Percentiles rank a stretch among this genome's conserved stretches.
phyloP scores from a whole-genome alignment of 2,329 filamentous ascomycete genomes.

The Ophiosphaerella narmari region DNA sequence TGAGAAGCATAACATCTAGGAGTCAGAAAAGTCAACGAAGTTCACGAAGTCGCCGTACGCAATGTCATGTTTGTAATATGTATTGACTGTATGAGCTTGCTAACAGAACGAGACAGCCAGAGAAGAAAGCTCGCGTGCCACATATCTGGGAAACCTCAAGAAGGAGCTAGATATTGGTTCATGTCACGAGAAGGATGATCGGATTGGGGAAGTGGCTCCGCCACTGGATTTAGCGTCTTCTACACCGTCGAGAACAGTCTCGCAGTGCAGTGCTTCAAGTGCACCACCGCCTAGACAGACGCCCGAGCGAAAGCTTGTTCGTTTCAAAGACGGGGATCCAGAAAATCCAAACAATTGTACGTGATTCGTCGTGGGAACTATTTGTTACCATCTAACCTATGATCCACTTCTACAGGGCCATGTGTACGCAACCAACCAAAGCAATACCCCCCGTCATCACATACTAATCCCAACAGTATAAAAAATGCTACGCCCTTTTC shows the following conservation, averaged over 20 bases:
- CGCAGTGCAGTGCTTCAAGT: conserved; percentile 9
- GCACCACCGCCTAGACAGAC: conserved; percentile 1
- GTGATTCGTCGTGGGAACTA: background rate
- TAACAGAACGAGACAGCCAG: conserved; percentile 14
- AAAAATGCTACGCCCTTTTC: conserved; percentile 60
- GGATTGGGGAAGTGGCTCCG: conserved; percentile 27
- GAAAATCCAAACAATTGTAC: conserved; percentile 50
- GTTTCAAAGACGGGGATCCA: conserved; percentile 47
- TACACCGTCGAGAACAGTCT: conserved; percentile 12
- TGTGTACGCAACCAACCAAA: background rate
- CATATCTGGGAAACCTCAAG: conserved; percentile 21
- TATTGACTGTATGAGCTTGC: background rate
- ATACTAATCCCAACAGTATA: conserved; percentile 46
- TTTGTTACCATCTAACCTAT: too few relatives aligned
- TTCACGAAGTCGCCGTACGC: conserved; percentile 20
- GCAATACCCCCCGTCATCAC: background rate
- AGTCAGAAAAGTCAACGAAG: conserved; percentile 20
- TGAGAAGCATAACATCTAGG: conserved; percentile 32
- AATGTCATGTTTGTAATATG: background rate
- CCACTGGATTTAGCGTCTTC: conserved; percentile 10
- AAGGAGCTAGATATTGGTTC: conserved; percentile 30
- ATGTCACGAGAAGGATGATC: conserved; percentile 28
- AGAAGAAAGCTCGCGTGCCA: conserved; percentile 21
- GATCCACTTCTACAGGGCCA: background rate
- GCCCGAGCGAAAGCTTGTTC: conserved; percentile 35